A percentile compares a stretch with the other conserved stretches of the same genome.
Conservation (phyloP, 805 yeast species). For the Candida rishiriensis region DNA sequence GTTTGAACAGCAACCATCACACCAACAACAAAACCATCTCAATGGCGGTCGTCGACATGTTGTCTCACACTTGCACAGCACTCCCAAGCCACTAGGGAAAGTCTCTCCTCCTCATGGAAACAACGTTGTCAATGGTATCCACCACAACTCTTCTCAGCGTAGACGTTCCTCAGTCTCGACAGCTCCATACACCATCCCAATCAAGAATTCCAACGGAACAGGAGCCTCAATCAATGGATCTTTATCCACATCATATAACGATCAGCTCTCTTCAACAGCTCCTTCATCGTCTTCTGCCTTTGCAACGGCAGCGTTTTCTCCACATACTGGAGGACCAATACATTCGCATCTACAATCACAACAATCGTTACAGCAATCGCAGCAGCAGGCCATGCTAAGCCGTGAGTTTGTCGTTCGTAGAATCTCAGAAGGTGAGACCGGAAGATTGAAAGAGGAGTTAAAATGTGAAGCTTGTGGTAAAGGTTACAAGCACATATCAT, state of each 20-base stretch:
- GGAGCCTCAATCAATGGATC: constrained; percentile 1
- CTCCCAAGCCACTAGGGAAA: background rate
- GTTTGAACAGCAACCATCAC: constrained; percentile 8
- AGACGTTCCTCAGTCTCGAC: constrained; percentile 34
- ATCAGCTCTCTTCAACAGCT: constrained; percentile 21
- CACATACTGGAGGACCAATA: constrained; percentile 24
- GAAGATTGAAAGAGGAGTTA: constrained; percentile 76
- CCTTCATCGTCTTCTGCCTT: constrained; percentile 14
- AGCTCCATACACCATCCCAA: constrained; percentile 36
- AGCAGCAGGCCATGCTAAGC: constrained; percentile 38
- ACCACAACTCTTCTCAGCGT: constrained; percentile 15
- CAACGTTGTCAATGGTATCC: constrained; percentile 6
- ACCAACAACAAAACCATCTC: background rate
- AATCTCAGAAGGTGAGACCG: constrained; percentile 82
- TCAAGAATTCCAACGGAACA: constrained; percentile 9
- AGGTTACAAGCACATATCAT: constrained; percentile 83
- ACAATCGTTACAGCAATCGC: constrained; percentile 10
- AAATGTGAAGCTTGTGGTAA: constrained; percentile 90
- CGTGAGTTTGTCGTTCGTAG: constrained; percentile 77
- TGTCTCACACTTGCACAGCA: background rate
- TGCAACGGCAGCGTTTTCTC: constrained; percentile 6
- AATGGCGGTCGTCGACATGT: too few species aligned
- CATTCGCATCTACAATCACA: constrained; percentile 16
- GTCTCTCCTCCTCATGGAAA: constrained; percentile 1
- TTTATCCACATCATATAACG: constrained; percentile 9